A percentile compares a stretch with the other conserved stretches of the same genome.
Evolutionary conservation across 352 stramenopile species (phyloP).

Genomic region (Globisporangium middletonii): DNA sequence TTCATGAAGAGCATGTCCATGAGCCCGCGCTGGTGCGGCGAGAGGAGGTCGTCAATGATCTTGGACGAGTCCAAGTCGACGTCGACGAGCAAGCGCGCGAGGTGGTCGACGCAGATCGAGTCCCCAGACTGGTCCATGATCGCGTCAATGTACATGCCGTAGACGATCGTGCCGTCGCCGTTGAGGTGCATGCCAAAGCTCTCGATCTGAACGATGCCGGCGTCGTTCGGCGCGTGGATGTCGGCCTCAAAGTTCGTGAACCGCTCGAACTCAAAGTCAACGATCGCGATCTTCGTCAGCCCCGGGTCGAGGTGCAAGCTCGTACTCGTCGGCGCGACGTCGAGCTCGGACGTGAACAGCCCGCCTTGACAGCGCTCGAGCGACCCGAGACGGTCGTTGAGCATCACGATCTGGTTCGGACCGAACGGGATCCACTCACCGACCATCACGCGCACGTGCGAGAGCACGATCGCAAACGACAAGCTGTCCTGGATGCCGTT

Average conservation of each 20-base stretch:
- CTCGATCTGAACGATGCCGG: constrained; percentile 95
- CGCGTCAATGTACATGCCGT: constrained; percentile 91
- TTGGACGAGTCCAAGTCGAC: constrained; percentile 94
- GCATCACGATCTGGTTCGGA: constrained; percentile 95
- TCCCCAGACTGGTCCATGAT: constrained; percentile 96
- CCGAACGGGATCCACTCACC: constrained; percentile 98
- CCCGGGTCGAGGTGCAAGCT: constrained; percentile 80
- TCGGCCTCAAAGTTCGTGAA: constrained; percentile 99
- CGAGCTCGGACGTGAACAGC: constrained; percentile 94
- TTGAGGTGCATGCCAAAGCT: constrained; percentile 93
- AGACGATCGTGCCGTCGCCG: constrained; percentile 75
- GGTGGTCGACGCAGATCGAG: constrained; percentile 95
- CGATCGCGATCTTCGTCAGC: constrained; percentile 95
- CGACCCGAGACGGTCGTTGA: constrained; percentile 96
- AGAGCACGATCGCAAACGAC: constrained; percentile 94
- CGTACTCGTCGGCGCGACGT: constrained; percentile 77
- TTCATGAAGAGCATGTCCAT: constrained; percentile 96
- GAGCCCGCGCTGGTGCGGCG: constrained; percentile 90
- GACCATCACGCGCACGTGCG: constrained; percentile 96
- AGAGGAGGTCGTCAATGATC: constrained; percentile 96
- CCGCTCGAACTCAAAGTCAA: constrained; percentile 96
- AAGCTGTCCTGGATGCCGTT: constrained; percentile 92
- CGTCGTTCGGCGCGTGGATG: constrained; percentile 92
- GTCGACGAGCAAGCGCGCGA: constrained; percentile 94
- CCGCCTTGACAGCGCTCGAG: constrained; percentile 95